Evolutionary conservation across 257 asterid genomes (phyloP), one percentile per base, ranked within the genome.

Genomic region (Lithospermum erythrorhizon): DNA sequence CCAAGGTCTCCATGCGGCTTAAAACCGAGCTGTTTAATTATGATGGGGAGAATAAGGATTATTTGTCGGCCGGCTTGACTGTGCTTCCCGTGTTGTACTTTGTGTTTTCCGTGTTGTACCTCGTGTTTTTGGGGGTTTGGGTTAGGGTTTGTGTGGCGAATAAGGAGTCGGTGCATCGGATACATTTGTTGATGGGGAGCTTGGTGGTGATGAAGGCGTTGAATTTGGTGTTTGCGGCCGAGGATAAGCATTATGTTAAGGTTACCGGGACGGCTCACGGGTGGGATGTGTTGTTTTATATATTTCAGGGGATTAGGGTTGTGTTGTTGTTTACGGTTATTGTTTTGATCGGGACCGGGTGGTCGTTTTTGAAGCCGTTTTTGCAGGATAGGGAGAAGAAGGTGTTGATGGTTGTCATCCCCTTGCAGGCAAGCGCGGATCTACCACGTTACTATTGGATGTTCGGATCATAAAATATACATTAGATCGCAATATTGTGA

Each of bases 1-100:
- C 94, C 0, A 57, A 76, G 21, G 96, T 87, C 18, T 69, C 94
- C 56, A 87, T 87, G 96, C 66, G 77, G n/a, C 87, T 87, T 10
- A 74, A 79, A 16, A 87, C 96, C 11, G 94, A 85, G 77, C 79
- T 87, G 21, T 87, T 75, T 59, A 87, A 87, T 64, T 66, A 82
- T 30, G 91, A 85, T 27, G 81, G 23, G 63, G 65, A 79, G 5
- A 27, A 32, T 37, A 82, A 79, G 83, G 96, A 87, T 69, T 87
- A 27, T 52, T 68, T 85, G 11, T 82, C 89, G 47, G 96, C 94
- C 10, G 89, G 96, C 1, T 69, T 85, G 7, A 84, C 94, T 21
- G 89, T 79, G 58, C 61, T 85, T 59, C 89, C 96, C 55, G 56
- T 85, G 20, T 61, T 83, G 67, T 87, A 69, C 41, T 72, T 72